Conservation (phyloP, 2,329 filamentous ascomycete species). For the Fusarium avenaceum region DNA sequence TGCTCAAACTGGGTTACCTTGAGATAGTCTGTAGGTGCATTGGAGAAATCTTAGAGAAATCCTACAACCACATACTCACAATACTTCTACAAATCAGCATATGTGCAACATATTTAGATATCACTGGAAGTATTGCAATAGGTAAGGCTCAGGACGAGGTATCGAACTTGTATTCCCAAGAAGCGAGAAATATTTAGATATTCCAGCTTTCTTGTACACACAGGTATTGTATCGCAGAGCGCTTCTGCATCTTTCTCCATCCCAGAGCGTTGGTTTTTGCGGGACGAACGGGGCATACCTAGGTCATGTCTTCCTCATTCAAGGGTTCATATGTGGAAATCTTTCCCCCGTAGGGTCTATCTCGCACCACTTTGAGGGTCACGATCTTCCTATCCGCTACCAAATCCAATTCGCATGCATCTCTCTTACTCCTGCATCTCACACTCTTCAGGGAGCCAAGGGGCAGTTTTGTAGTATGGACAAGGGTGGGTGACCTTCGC, state of each 20-base stretch:
- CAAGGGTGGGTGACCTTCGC: constrained; percentile 21
- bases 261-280: constrained; percentile 21
- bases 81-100: neutral
- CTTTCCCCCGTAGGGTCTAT: constrained; percentile 1
- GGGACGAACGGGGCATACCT: constrained; percentile 29
- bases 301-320: constrained; percentile 7
- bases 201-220: neutral
- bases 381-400: constrained; percentile 19
- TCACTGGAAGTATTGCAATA: no score
- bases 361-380: constrained; percentile 1
- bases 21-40: neutral
- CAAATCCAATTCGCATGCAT: constrained; percentile 16
- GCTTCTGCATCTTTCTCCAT: constrained; percentile 21
- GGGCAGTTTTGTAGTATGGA: constrained; percentile 1
- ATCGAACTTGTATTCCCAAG: neutral
- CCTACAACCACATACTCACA: neutral
- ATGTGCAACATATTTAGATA: no score
- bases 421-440: neutral
- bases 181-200: neutral
- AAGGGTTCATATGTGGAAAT: neutral
- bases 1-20: constrained; percentile 20
- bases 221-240: neutral
- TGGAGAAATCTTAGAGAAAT: neutral
- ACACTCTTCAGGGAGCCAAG: neutral
- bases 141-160: no score